Base-by-base conservation (phyloP, 768 basidiomycete species). In the Tubosaeta sp. region DNA sequence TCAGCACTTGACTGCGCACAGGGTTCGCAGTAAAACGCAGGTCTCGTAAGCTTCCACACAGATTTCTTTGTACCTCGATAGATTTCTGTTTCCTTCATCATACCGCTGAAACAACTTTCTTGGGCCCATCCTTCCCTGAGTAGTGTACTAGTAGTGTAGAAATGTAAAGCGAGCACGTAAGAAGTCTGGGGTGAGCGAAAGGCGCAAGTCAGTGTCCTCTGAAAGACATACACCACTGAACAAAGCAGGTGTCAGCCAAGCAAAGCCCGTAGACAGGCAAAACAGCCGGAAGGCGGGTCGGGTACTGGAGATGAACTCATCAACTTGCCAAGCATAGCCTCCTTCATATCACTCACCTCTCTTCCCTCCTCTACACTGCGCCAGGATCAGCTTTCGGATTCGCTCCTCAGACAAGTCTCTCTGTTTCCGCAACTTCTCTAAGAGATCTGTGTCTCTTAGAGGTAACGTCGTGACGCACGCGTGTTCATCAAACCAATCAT, bases 381-480 rank as follows among this genome's bases (percentile, higher is more conserved):
- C 53, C 13, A 51, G 25, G 41, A 65, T 52, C 35, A 65, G 18
- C 3, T 22, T 16, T 41, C 50, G 44, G 31, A 65, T 40, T 2
- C 27, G 52, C 24, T 51, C 54, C 16, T 58, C 55, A 2, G 64
- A 59, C 0, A 9, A 18, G 0, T 65, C 60, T 29, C 67, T 55
- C 16, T 53, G 55, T 25, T 58, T 59, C 21, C 56, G 58, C 19
- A 69, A 27, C 1, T 13, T 22, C 6, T 56, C 21, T 2, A 38
- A 19, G 4, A 57, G 52, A 38, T 52, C 63, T 11, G 49, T 55
- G 0, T 63, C 57, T 30, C 7, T 55, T 12, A 24, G 36, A 6
- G 59, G 53, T 10, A 67, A 40, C 5, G 72, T 70, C 6, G 73
- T 75, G 42, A 76, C 58, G 45, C 76, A 77, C 4, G 68, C 73